Base-by-base conservation (phyloP, 2,329 filamentous ascomycete genomes). In the Onygenales sp. region DNA sequence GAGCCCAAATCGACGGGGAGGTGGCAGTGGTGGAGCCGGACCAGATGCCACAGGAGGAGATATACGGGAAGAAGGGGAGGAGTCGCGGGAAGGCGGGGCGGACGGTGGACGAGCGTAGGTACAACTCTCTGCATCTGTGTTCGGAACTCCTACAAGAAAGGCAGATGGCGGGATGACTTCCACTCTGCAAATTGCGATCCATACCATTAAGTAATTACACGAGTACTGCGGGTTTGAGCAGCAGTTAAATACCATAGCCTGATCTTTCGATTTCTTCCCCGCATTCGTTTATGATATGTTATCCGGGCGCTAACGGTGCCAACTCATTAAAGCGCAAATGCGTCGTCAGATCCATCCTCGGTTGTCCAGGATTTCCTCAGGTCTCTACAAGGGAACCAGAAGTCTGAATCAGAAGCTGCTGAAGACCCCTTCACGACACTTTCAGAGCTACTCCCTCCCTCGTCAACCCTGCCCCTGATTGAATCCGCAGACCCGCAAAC, bases 71-170 rank as follows among this genome's bases (percentile, higher is more conserved):
- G 93, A 97, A 71, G 93, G 93, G 54, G 84, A 89, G 70, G 84
- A 83, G 61, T 83, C 92, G 59, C 81, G 94, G 74, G 90, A 95
- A 72, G 93, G 92, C 56, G 93, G 94, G 68, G 89, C 89, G 62
- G 93, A 97, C 74, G 93, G 94, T 66, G 94, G 88, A 75, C 84
- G 93, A 96, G 93, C 92, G 93, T 98, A 97, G 92, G 94, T 98
- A 72, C 68, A 71, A 69, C 70, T 72, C 68, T 73, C 70, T 50
- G 45, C 27, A 52, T 34, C 49, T 49, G 21, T 52, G 36, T 52
- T 54, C 32, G 42, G 34, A 32, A 40, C 36, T 39, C 6, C 36
- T 32, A 40, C 47, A 40, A 40, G 11, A 37, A 39, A 32, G 40
- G 6, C 9, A 49, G 40, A 49, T 49, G 47, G 34, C 6, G 36